Base-by-base conservation (phyloP, 345 rosid genomes). In the Aethionema arabicum region DNA sequence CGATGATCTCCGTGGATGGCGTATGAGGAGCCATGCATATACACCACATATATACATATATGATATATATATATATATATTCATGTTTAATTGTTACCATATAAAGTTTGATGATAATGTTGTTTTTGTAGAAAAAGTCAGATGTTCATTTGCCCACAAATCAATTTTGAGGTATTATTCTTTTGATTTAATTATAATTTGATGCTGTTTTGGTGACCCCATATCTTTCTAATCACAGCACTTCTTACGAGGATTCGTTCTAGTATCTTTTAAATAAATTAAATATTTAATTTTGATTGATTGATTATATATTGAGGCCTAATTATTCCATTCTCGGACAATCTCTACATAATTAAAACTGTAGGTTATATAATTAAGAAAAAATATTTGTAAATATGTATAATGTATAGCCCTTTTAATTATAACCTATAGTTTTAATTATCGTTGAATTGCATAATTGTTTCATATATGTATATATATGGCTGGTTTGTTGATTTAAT, bases 1-100 rank as follows among this genome's bases (percentile, higher is more conserved):
- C 90, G 91, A 70, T 70, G 88, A 83, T 78, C 87, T 83, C 77
- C 74, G 88, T 79, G 91, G 82, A 86, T 90, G 97, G 97, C 97
- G 95, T 90, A 90, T 90, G 97, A 85, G 97, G 97, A 86, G 97
- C 97, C 97, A 86, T 82, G 96, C 96, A 90, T 90, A 87, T 63
- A 43, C 54, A 55, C 71, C 39, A 53, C 33, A 52, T 38, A 53
- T 54, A 32, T 27, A 40, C 37, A 46, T 27, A 15, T 32, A 6
- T 11, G n/a, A n/a, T n/a, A n/a, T 27, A 40, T 38, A 46, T 27
- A 15, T 32, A 6, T 11, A 8, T 47, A 10, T 54, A 33, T 29
- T 61, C 44, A 29, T 54, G 61, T 61, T 36, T 43, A 41, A 44
- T n/a, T 45, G 59, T 58, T 53, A 6, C 30, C 61, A 38, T 30